Evolutionary conservation across 305 asterid genomes (phyloP).

Genomic region (Nicotiana rustica): DNA sequence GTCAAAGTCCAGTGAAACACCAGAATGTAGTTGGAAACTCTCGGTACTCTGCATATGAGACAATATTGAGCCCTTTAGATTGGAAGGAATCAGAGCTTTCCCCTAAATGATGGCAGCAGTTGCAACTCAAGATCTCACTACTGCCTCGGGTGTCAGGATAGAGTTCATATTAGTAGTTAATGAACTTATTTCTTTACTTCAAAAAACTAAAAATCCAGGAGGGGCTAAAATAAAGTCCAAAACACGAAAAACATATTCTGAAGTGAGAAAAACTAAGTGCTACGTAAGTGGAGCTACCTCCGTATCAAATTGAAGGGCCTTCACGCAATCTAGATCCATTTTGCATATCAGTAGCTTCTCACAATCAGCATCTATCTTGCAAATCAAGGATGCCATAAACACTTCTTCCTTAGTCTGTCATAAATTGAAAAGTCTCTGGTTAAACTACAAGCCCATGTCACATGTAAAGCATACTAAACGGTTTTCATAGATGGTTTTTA

Average conservation of each 20-base stretch:
- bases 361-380: conserved; percentile 74
- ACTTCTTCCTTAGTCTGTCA: conserved; percentile 80
- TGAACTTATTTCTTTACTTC: conserved; percentile 17
- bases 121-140: conserved; percentile 25
- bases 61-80: conserved; percentile 27
- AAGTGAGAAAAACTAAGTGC: conserved; percentile 12
- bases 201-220: conserved; percentile 15
- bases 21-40: conserved; percentile 44
- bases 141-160: neutral
- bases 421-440: conserved; percentile 34
- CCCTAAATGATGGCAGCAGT: conserved; percentile 16
- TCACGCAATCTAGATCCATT: conserved; percentile 90
- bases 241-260: neutral
- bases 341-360: conserved; percentile 89
- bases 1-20: conserved; percentile 52
- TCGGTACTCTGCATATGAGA: conserved; percentile 55
- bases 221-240: conserved; percentile 7
- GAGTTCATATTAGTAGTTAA: conserved; percentile 10
- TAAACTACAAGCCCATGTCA: conserved; percentile 21
- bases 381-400: conserved; percentile 90
- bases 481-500: conserved; percentile 6
- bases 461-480: conserved; percentile 17
- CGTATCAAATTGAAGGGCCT: conserved; percentile 79
- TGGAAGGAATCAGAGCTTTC: neutral
- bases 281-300: conserved; percentile 62